phyloP scores from a whole-genome alignment of 768 basidiomycete genomes.

The Omphalotus guepiniiformis region DNA sequence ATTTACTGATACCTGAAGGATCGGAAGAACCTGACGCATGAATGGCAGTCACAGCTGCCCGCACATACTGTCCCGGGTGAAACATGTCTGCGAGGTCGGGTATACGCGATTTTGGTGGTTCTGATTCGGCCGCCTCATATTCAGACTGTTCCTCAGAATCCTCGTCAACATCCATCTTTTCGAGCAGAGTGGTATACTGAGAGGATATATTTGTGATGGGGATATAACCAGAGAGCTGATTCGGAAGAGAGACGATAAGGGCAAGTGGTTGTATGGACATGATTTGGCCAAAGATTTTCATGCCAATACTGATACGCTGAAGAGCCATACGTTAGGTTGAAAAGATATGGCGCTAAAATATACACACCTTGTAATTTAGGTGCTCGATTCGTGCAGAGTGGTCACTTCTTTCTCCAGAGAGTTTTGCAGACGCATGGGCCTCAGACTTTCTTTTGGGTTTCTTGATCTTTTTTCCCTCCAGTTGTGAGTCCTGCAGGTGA shows the following conservation, averaged over 20 bases:
- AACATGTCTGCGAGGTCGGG: slow-evolving; percentile 80
- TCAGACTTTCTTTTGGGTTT: slow-evolving; percentile 49
- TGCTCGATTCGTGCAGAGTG: slow-evolving; percentile 73
- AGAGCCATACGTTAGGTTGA: slow-evolving; percentile 8
- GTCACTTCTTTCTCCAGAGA: slow-evolving; percentile 45
- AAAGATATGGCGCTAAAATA: neutral
- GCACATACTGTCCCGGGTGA: slow-evolving; percentile 79
- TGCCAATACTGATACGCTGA: slow-evolving; percentile 76
- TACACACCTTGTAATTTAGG: slow-evolving; percentile 83
- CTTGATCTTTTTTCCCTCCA: slow-evolving; percentile 36
- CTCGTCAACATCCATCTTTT: slow-evolving; percentile 53
- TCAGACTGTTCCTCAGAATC: slow-evolving; percentile 42
- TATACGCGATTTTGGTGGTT: slow-evolving; percentile 27
- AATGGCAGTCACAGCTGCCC: slow-evolving; percentile 67
- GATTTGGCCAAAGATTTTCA: slow-evolving; percentile 87
- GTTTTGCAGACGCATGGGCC: slow-evolving; percentile 23
- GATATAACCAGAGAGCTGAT: slow-evolving; percentile 89
- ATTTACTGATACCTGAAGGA: slow-evolving; percentile 49
- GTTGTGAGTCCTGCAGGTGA: slow-evolving; percentile 34
- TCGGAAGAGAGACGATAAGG: slow-evolving; percentile 90
- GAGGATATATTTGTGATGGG: slow-evolving; percentile 90
- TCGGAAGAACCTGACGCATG: slow-evolving; percentile 66
- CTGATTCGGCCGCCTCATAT: slow-evolving; percentile 46
- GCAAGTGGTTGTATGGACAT: slow-evolving; percentile 84
- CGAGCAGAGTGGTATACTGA: slow-evolving; percentile 70